Conservation (phyloP, 1,284 basidiomycete species). For the Cystobasidium pallidum region DNA sequence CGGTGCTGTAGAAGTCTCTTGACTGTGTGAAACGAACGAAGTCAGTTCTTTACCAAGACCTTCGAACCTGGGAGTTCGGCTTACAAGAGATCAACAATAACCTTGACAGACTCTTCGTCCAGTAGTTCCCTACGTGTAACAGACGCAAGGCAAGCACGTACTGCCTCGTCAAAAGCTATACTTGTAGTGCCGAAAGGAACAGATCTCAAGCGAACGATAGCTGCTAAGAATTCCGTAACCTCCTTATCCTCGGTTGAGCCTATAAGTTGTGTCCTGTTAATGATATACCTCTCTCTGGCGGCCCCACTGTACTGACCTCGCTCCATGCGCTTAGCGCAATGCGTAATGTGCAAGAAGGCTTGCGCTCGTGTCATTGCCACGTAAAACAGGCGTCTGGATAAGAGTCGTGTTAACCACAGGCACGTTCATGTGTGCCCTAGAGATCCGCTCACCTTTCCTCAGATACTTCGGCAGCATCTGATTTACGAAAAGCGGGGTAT, state of each 20-base stretch:
- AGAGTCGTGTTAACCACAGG: neutral
- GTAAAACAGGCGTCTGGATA: constrained; percentile 72
- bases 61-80: neutral
- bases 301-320: constrained; percentile 45
- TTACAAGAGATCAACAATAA: constrained; percentile 17
- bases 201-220: neutral
- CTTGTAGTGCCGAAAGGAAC: neutral
- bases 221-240: constrained; percentile 27
- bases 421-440: neutral
- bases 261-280: neutral
- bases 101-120: constrained; percentile 9
- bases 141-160: constrained; percentile 6
- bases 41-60: neutral
- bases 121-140: neutral
- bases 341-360: constrained; percentile 69
- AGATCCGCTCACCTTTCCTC: constrained; percentile 71
- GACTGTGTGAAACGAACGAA: neutral
- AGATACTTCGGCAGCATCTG: constrained; percentile 66
- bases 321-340: constrained; percentile 53
- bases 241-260: constrained; percentile 31
- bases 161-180: neutral
- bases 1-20: neutral
- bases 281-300: too few species aligned
- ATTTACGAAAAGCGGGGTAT: constrained; percentile 74
- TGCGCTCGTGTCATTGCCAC: constrained; percentile 90